Evolutionary conservation across 805 yeast species (phyloP).

Genomic region (Kodamaea leandrae): DNA sequence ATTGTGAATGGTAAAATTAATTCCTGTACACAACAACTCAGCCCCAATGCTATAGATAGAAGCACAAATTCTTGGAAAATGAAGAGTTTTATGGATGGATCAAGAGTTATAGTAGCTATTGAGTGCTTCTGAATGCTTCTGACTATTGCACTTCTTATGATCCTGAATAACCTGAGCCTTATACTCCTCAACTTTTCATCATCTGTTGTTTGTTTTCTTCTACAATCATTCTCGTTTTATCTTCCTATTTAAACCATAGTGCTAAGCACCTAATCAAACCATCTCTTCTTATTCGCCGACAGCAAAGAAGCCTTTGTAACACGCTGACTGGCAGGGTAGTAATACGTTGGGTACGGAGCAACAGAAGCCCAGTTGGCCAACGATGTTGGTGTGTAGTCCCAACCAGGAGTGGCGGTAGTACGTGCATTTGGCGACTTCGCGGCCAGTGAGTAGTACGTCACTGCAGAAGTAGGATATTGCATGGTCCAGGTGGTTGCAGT

Average conservation of each 20-base stretch:
- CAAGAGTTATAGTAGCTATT: no score
- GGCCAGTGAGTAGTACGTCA: constrained; percentile 51
- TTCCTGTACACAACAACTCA: background rate
- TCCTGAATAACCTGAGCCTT: no score
- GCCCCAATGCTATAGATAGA: no score
- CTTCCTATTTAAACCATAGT: no score
- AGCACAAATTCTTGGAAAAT: no score
- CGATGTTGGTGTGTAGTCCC: constrained; percentile 69
- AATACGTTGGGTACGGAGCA: constrained; percentile 66
- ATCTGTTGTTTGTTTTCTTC: no score
- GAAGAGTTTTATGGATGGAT: no score
- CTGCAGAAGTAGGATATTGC: constrained; percentile 63
- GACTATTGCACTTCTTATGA: no score
- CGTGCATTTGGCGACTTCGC: constrained; percentile 40
- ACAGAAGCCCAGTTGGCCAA: constrained; percentile 67
- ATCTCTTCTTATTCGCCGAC: constrained; percentile 33
- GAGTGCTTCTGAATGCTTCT: no score
- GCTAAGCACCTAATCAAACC: constrained; percentile 39
- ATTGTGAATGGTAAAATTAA: background rate
- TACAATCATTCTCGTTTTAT: background rate
- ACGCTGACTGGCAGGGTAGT: constrained; percentile 58
- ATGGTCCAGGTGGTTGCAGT: constrained; percentile 67
- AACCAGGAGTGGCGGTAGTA: constrained; percentile 82
- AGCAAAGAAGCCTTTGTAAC: constrained; percentile 39
- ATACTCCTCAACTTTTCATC: no score